Percentiles rank a stretch among this genome's conserved stretches.
These are phyloP conservation scores for Wallacemonas rigidus DNA, from an alignment of 208 protist species.

Conservation along the genomic window DNA sequence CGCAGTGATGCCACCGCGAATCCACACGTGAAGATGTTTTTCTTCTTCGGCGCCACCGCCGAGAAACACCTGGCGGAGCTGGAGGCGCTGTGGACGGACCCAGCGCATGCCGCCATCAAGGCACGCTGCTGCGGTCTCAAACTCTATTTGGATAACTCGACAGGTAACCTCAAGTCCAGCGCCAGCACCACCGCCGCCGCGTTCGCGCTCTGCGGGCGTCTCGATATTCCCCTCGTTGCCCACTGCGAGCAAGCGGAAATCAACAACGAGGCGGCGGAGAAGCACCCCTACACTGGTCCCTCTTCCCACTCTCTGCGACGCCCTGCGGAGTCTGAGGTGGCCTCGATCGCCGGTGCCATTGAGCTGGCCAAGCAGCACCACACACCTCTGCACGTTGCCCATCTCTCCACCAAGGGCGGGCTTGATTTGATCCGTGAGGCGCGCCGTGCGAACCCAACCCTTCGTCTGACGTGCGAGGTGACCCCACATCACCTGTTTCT, in stretches of 20 bases:
- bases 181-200: conserved; percentile 53
- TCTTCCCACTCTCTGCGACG: conserved; percentile 81
- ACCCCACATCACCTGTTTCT: conserved; percentile 93
- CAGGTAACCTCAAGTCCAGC: conserved; percentile 82
- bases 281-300: conserved; percentile 62
- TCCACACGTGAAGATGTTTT: conserved; percentile 50
- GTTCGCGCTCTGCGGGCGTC: conserved; percentile 73
- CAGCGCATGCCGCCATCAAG: conserved; percentile 48
- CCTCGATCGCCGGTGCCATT: conserved; percentile 71
- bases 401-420: conserved; percentile 86
- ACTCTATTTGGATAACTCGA: conserved; percentile 89
- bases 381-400: conserved; percentile 90
- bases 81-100: conserved; percentile 71
- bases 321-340: conserved; percentile 66
- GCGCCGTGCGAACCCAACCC: conserved; percentile 43
- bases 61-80: conserved; percentile 65
- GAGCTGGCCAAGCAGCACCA: conserved; percentile 51
- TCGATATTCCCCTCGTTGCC: conserved; percentile 76
- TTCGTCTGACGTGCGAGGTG: conserved; percentile 90
- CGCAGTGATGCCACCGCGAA: conserved; percentile 32
- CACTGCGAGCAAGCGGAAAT: conserved; percentile 87
- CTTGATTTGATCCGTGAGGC: conserved; percentile 77
- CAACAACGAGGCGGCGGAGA: conserved; percentile 63
- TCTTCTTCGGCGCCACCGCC: conserved; percentile 85
- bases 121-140: conserved; percentile 78